Base-by-base conservation (phyloP, 2,329 filamentous ascomycete species). In the Penicillium thymicola region DNA sequence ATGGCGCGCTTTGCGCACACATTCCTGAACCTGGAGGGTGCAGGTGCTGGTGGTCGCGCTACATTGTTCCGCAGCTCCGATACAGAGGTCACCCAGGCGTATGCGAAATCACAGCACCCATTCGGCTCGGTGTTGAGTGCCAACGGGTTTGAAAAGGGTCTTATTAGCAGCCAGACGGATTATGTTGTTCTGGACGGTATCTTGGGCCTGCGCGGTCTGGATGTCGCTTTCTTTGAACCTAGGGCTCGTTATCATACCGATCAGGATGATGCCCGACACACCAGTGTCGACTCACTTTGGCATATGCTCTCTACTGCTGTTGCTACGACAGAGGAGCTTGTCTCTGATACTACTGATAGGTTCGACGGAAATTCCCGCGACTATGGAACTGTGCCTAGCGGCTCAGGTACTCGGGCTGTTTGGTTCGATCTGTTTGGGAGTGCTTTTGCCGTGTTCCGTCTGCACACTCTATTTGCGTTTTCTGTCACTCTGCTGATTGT, bases 371-470 rank as follows among this genome's bases (percentile, higher is more conserved):
- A 78, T 16, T 73, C 82, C 38, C 75, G 78, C 10, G 83, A 85
- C 54, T 78, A 79, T 49, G 83, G 82, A 53, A 86, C 86, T 65
- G 83, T 88, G 2, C 80, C 84, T 60, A 89, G 87, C 59, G 89
- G 89, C 10, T 79, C 77, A 36, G 85, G 86, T 5, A 85, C 82
- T 16, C 79, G 84, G 58, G 90, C 87, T 30, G 91, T 97, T 14
- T 99, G 92, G 91, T 97, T 97, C 69, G 94, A 97, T 69, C 75
- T 97, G 8, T 93, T 96, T 62, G 94, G 93, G 42, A 83, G 81
- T 54, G 81, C 81, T 1, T 92, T 97, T 72, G 89, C 88, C 16
- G 81, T 96, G 2, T 89, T 97, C 69, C 82, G 83, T 45, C 80
- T 97, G 38, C 85, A 89, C 60, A 92, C 90, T 8, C 81, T 97